phyloP scores from a whole-genome alignment of 768 basidiomycete genomes.

The Boletus rubropictus region DNA sequence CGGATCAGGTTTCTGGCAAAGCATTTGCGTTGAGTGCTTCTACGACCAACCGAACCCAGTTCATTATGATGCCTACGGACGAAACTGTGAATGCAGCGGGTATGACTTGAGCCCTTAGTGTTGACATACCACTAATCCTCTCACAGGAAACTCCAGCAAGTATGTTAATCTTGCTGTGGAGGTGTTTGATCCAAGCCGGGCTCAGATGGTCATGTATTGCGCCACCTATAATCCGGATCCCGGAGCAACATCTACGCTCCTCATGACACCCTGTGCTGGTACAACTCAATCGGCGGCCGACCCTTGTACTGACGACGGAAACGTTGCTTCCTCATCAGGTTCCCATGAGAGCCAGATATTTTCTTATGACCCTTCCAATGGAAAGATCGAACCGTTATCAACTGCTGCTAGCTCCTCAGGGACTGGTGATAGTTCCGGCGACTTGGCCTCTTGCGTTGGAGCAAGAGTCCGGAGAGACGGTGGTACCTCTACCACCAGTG shows the following conservation, averaged over 20 bases:
- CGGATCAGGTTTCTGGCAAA: slow-evolving; percentile 23
- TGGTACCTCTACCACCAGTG: slow-evolving; percentile 4
- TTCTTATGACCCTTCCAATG: slow-evolving; percentile 44
- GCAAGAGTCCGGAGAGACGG: slow-evolving; percentile 14
- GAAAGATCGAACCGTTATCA: slow-evolving; percentile 53
- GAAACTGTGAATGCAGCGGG: slow-evolving; percentile 6
- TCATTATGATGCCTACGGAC: slow-evolving; percentile 34
- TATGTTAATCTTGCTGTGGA: slow-evolving; percentile 41
- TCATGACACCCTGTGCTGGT: slow-evolving; percentile 45
- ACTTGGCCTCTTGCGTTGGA: background rate
- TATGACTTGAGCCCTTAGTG: slow-evolving; percentile 4
- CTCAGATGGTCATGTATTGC: slow-evolving; percentile 42
- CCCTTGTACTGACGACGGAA: slow-evolving; percentile 8
- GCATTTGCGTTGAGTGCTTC: slow-evolving; percentile 46
- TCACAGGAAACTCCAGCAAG: slow-evolving; percentile 14
- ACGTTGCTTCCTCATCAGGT: slow-evolving; percentile 5
- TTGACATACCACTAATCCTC: background rate
- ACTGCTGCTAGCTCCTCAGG: slow-evolving; percentile 27
- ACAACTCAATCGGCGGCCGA: slow-evolving; percentile 1
- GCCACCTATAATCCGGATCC: slow-evolving; percentile 58
- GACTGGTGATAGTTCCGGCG: background rate
- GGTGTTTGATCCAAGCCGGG: slow-evolving; percentile 37
- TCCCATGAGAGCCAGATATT: slow-evolving; percentile 52
- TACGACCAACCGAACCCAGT: slow-evolving; percentile 39
- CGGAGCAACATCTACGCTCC: slow-evolving; percentile 42